Base-by-base conservation (phyloP, 2,329 filamentous ascomycete species). In the Pyrenochaeta sp. region DNA sequence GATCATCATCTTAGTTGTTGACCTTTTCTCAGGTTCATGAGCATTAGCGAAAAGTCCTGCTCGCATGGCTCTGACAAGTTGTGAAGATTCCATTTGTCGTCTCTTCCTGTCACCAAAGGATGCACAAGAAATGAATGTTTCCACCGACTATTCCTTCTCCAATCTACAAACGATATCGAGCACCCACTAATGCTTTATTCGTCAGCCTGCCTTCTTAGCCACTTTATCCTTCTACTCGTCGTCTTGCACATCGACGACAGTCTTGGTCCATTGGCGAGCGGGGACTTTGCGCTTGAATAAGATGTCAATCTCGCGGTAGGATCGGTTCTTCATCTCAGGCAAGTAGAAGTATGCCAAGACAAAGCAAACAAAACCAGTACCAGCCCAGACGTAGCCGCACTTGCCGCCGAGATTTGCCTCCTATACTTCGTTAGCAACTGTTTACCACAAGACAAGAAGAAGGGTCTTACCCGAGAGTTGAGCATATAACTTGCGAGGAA, bases 401-500 rank as follows among this genome's bases (percentile, higher is more conserved):
- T 77, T 65, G 77, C 71, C 37, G 56, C 78, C 54, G 1, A 82
- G 72, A 46, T 80, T 73, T 86, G 45, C 77, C 84, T 64, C 76
- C 86, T 87, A 84, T 87, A 68, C 87, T 79, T 75, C 85, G 88
- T 62, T 85, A 88, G 71, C 83, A 83, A 79, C 82, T 85, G 73
- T 83, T 84, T 0, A 43, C 84, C 40, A 80, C 83, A 22, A 85
- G 76, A 73, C 84, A 74, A 68, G 76, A 7, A 24, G 40, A 25
- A 24, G n/a, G 2, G 55, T 43, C 69, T 68, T 71, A 68, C 67
- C 40, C 63, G 77, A 1, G 81, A 74, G 81, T 88, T 88, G 61
- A 88, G 85, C 84, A 88, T 86, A 68, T 83, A 87, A 61, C 81
- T 84, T 7, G 80, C 73, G 9, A 87, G 82, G 83, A 86, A 89